phyloP scores from a whole-genome alignment of 2,329 filamentous ascomycete genomes.

The Colletotrichum euphorbiae region DNA sequence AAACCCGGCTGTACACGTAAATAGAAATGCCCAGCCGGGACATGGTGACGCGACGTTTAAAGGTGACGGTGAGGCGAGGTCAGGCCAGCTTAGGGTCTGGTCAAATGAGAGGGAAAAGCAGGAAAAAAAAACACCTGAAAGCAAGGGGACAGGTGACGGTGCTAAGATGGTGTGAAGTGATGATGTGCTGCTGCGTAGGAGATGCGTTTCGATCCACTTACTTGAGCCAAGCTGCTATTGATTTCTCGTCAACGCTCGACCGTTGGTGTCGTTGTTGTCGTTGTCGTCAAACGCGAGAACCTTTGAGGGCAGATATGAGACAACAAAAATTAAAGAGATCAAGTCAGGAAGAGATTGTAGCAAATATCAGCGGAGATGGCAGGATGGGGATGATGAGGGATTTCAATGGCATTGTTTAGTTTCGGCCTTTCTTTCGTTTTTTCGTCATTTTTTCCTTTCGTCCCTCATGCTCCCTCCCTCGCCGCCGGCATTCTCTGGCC shows the following conservation, averaged over 20 bases:
- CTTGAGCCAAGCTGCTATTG: constrained; percentile 22
- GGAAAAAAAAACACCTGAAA: not conserved
- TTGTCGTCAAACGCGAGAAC: not conserved
- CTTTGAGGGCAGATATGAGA: not conserved
- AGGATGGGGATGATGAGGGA: constrained; percentile 17
- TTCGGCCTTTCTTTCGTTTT: constrained; percentile 24
- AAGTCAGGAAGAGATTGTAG: not conserved
- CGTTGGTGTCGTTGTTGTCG: not conserved
- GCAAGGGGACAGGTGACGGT: no score
- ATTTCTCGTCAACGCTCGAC: constrained; percentile 18
- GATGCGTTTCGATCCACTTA: constrained; percentile 10
- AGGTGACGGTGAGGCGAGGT: not conserved
- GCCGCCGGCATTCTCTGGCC: not conserved
- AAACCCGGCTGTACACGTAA: constrained; percentile 23
- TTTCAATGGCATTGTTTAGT: constrained; percentile 23
- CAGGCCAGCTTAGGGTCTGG: constrained; percentile 5
- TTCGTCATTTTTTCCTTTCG: constrained; percentile 3
- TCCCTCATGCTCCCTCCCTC: not conserved
- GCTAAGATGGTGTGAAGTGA: not conserved
- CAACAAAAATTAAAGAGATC: not conserved
- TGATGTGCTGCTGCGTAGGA: not conserved
- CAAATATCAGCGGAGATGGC: constrained; percentile 17
- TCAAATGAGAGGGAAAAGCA: constrained; percentile 13
- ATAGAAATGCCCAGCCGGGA: constrained; percentile 27
- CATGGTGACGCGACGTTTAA: constrained; percentile 5